These are phyloP conservation scores for Eucalyptus curtisii DNA, from an alignment of 345 rosid species.

Conservation along the genomic window DNA sequence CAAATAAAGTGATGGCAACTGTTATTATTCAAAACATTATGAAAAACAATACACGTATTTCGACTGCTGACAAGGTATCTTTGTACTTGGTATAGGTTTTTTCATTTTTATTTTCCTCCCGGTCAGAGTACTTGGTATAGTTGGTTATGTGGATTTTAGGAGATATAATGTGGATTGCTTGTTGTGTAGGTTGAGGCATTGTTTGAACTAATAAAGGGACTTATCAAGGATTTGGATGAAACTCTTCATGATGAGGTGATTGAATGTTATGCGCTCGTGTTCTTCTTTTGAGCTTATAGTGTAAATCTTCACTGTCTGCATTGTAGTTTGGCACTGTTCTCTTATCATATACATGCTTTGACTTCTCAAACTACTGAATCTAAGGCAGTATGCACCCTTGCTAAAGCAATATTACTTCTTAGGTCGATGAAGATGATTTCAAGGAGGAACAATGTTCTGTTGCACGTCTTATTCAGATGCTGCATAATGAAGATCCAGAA, in stretches of 20 bases:
- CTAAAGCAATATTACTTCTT: background rate
- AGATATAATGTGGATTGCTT: background rate
- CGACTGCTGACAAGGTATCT: slow-evolving; percentile 72
- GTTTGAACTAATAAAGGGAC: slow-evolving; percentile 88
- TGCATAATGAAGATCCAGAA: slow-evolving; percentile 74
- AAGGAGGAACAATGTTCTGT: slow-evolving; percentile 98
- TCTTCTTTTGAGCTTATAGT: background rate
- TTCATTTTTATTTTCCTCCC: background rate
- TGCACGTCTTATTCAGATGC: slow-evolving; percentile 90
- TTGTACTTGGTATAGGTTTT: background rate
- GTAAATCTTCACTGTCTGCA: background rate
- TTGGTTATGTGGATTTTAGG: background rate
- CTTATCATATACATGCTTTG: background rate
- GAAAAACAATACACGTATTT: slow-evolving; percentile 77
- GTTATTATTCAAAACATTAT: slow-evolving; percentile 88
- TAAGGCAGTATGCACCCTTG: background rate
- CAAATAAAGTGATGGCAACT: slow-evolving; percentile 90
- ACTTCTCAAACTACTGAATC: background rate
- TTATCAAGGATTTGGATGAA: slow-evolving; percentile 83
- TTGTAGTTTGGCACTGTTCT: background rate
- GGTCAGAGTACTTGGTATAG: background rate
- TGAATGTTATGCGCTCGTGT: background rate
- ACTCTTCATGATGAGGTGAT: slow-evolving; percentile 51
- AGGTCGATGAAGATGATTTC: slow-evolving; percentile 96
- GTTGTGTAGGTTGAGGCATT: slow-evolving; percentile 70